A percentile compares a stretch with the other conserved stretches of the same genome.
These are phyloP conservation scores for Teunomyces tritomae DNA, from an alignment of 805 yeast species.

Conservation along the genomic window DNA sequence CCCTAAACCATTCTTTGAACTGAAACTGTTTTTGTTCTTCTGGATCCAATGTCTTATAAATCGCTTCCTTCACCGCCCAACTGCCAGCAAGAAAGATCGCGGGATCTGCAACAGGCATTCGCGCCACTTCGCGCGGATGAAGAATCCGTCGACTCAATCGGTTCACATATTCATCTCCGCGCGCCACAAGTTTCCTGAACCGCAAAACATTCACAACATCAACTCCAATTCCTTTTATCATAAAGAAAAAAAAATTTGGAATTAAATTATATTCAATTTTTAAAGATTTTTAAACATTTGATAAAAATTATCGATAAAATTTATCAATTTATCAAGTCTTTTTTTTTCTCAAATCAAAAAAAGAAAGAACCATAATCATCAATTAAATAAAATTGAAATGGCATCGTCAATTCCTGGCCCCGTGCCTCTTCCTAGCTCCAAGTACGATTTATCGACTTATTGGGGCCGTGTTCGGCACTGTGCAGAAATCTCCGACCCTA, in stretches of 20 bases:
- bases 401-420: conserved; percentile 88
- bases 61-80: conserved; percentile 78
- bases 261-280: too few species aligned
- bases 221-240: conserved; percentile 47
- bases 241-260: neutral
- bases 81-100: conserved; percentile 45
- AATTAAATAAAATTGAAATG: conserved; percentile 42
- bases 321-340: neutral
- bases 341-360: neutral
- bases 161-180: conserved; percentile 28
- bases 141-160: conserved; percentile 49
- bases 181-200: conserved; percentile 40
- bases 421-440: conserved; percentile 73
- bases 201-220: conserved; percentile 53
- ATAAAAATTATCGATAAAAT: too few species aligned
- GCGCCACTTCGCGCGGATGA: conserved; percentile 41
- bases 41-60: conserved; percentile 56
- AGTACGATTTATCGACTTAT: conserved; percentile 76
- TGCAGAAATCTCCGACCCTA: conserved; percentile 88
- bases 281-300: too few species aligned
- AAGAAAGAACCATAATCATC: neutral
- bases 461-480: conserved; percentile 95
- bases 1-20: conserved; percentile 61
- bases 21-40: conserved; percentile 49
- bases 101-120: conserved; percentile 8